Base-by-base conservation (phyloP, 2,329 filamentous ascomycete species). In the Fusarium subglutinans region DNA sequence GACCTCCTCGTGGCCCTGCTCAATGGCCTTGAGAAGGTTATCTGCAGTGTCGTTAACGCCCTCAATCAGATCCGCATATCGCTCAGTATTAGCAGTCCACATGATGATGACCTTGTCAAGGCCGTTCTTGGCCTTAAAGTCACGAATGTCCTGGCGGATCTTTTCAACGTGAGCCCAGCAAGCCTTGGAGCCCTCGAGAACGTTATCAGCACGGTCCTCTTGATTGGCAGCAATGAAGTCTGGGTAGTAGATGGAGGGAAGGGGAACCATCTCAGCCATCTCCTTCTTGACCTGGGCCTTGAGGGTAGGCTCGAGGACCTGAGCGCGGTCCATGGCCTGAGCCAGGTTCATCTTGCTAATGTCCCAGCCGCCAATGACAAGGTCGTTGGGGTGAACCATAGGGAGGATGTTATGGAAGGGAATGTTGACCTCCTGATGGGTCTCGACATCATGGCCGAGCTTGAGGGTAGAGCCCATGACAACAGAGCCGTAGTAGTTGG, bases 221-320 rank as follows among this genome's bases (percentile, higher is more conserved):
- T 99, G 96, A 87, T 99, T 99, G 82, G 96, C 94, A 76, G 96
- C 96, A 81, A 99, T 99, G 88, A 99, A 99, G 85, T 98, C 96
- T 3, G 96, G 96, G 84, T 99, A 99, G 90, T 99, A 99, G 85
- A 98, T 93, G 84, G 93, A 96, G 30, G 95, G 96, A 73, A 98
- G 90, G 37, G 96, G 96, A 78, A 92, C 91, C 91, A 98, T 93
- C 78, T 88, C 87, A 70, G 91, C 87, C 95, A 98, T 96, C 86
- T 98, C 94, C 89, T 98, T 98, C 85, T 91, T 92, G 79, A 99
- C 93, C 79, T 93, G 89, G 64, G 88, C 86, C 90, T 99, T 99
- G 80, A 99, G 89, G 37, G 94, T 92, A n/a, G 96, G 96, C 86
- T 98, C 96, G 61, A 99, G 91, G 61, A 99, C 96, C 82, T 93